A percentile compares a stretch with the other conserved stretches of the same genome.
phyloP scores from a whole-genome alignment of 805 yeast species.

The Yarrowia bubula region DNA sequence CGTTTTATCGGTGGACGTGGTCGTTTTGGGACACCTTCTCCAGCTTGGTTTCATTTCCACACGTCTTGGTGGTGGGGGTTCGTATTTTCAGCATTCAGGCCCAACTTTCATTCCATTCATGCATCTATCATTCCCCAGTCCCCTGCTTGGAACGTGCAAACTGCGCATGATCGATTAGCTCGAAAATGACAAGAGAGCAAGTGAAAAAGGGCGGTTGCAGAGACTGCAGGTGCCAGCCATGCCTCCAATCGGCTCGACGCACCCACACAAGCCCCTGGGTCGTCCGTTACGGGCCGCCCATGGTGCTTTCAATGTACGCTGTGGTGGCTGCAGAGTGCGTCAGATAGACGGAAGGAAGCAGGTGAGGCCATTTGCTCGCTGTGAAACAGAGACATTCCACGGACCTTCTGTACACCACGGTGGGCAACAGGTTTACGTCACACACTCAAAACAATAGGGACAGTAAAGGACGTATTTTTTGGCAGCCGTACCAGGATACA shows the following conservation, averaged over 20 bases:
- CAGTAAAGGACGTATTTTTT: too few species aligned
- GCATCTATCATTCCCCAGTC: slow-evolving; percentile 7
- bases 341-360: neutral
- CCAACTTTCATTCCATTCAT: neutral
- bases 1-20: neutral
- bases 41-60: neutral
- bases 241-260: too few species aligned
- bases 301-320: neutral
- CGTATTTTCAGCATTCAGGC: neutral
- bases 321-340: neutral
- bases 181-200: neutral
- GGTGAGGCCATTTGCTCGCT: neutral
- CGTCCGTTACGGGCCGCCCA: neutral
- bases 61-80: neutral
- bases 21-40: neutral
- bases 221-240: too few species aligned
- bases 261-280: neutral
- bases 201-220: too few species aligned
- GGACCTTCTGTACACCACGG: neutral
- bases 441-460: too few species aligned
- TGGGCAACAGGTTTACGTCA: too few species aligned
- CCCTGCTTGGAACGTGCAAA: slow-evolving; percentile 5
- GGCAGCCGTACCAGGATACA: too few species aligned
- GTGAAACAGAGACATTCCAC: neutral
- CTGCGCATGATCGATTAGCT: neutral